A percentile compares a stretch with the other conserved stretches of the same genome.
Evolutionary conservation across 495 filamentous ascomycete genomes (phyloP).

Genomic region (Letharia columbiana): DNA sequence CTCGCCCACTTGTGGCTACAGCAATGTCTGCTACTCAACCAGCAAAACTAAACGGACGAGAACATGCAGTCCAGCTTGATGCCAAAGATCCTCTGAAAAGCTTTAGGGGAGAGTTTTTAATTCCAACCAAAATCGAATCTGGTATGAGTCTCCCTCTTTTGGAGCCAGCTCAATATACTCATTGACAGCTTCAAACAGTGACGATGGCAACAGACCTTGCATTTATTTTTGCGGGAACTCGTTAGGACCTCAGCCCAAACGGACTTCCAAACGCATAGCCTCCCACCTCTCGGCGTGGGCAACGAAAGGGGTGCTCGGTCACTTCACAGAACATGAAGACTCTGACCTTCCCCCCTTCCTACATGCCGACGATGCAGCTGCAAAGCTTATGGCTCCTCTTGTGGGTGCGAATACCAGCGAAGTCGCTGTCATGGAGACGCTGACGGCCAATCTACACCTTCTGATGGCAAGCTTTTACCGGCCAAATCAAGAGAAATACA

Average conservation of each 20-base stretch:
- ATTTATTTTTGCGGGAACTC: slow-evolving; percentile 98
- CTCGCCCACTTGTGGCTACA: neutral
- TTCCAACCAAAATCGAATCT: slow-evolving; percentile 72
- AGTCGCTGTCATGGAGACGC: slow-evolving; percentile 86
- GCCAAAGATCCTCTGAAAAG: slow-evolving; percentile 55
- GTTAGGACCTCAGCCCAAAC: slow-evolving; percentile 77
- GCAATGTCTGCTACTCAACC: slow-evolving; percentile 9
- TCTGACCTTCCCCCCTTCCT: slow-evolving; percentile 72
- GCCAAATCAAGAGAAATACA: slow-evolving; percentile 65
- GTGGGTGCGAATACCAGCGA: slow-evolving; percentile 75
- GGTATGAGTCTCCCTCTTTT: slow-evolving; percentile 47
- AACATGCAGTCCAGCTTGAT: slow-evolving; percentile 61
- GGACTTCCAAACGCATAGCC: slow-evolving; percentile 59
- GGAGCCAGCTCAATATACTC: slow-evolving; percentile 12
- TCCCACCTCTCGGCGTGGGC: slow-evolving; percentile 82
- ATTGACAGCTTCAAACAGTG: slow-evolving; percentile 25
- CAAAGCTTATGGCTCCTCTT: slow-evolving; percentile 67
- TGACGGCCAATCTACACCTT: slow-evolving; percentile 87
- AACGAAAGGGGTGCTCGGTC: slow-evolving; percentile 84
- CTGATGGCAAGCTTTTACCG: slow-evolving; percentile 88
- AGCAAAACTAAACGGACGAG: neutral
- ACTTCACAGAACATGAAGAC: slow-evolving; percentile 76
- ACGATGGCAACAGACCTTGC: slow-evolving; percentile 37
- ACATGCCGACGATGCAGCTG: slow-evolving; percentile 63
- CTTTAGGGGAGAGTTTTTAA: slow-evolving; percentile 70